These are phyloP conservation scores for Solanum lignicaule DNA, from an alignment of 257 asterid genomes.

Conservation along the genomic window DNA sequence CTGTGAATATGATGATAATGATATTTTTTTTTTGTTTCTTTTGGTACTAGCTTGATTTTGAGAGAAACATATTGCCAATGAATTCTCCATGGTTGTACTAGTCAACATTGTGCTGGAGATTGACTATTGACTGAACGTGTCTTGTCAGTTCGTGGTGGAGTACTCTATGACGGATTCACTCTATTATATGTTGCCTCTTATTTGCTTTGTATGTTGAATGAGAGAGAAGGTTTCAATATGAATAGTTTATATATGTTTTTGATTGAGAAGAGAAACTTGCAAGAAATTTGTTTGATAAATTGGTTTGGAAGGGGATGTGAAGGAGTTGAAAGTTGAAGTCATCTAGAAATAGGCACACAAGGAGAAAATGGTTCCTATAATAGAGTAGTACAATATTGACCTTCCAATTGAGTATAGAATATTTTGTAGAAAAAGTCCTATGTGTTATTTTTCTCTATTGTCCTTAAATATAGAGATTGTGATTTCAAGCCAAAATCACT, in stretches of 20 bases:
- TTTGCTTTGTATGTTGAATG: background rate
- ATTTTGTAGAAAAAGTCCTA: background rate
- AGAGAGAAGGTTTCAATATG: background rate
- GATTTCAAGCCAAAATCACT: background rate
- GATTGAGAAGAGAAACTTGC: background rate
- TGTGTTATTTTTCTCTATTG: background rate
- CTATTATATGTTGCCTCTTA: background rate
- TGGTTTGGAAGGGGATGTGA: background rate
- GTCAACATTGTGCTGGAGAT: background rate
- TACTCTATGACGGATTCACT: background rate
- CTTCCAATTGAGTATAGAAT: background rate
- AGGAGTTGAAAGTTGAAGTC: background rate
- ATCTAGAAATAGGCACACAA: background rate
- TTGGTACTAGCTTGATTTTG: background rate
- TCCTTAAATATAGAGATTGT: background rate
- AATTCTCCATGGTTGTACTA: conserved; percentile 30
- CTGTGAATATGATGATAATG: background rate
- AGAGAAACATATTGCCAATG: conserved; percentile 33
- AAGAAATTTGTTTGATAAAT: background rate
- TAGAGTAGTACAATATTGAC: background rate
- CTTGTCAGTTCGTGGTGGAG: background rate
- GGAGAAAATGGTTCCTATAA: background rate
- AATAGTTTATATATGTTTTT: background rate
- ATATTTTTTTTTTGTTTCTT: background rate
- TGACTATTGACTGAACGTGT: background rate